Evolutionary conservation across 176 grass and related monocot genomes (phyloP).

Genomic region (Oryza meyeriana): DNA sequence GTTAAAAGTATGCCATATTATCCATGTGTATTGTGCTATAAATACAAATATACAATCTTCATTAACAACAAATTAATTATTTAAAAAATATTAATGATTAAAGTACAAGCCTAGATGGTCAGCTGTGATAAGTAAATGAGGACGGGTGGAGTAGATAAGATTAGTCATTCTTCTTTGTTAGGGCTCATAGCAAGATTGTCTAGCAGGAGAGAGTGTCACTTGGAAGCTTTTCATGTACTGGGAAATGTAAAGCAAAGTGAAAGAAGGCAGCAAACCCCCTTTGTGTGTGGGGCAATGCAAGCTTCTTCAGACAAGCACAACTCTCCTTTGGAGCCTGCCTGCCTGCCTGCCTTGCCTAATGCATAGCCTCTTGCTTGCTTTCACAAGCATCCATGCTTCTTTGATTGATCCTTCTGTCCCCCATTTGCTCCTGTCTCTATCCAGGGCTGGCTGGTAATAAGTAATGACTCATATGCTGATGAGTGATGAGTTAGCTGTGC

Average conservation of each 20-base stretch:
- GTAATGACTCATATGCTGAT: neutral
- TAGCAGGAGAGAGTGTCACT: neutral
- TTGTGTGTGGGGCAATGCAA: neutral
- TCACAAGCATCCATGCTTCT: neutral
- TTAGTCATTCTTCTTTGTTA: neutral
- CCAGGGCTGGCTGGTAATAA: neutral
- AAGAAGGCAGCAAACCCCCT: neutral
- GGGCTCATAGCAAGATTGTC: neutral
- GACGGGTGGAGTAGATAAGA: too few species aligned
- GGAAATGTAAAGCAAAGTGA: neutral
- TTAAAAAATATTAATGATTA: too few species aligned
- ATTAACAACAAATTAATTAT: too few species aligned
- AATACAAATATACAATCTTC: too few species aligned
- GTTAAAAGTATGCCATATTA: too few species aligned
- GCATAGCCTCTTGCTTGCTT: neutral
- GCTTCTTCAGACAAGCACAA: neutral
- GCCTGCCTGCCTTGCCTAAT: too few species aligned
- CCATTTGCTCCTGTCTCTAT: conserved; percentile 7
- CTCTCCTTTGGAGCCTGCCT: neutral
- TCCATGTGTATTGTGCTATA: too few species aligned
- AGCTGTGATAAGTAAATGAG: too few species aligned
- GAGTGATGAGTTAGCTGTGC: neutral
- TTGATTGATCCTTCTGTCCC: neutral
- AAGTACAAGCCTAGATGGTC: too few species aligned
- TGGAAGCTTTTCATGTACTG: neutral